Conservation (phyloP, 2,329 filamentous ascomycete species). For the Teratosphaeria nubilosa region DNA sequence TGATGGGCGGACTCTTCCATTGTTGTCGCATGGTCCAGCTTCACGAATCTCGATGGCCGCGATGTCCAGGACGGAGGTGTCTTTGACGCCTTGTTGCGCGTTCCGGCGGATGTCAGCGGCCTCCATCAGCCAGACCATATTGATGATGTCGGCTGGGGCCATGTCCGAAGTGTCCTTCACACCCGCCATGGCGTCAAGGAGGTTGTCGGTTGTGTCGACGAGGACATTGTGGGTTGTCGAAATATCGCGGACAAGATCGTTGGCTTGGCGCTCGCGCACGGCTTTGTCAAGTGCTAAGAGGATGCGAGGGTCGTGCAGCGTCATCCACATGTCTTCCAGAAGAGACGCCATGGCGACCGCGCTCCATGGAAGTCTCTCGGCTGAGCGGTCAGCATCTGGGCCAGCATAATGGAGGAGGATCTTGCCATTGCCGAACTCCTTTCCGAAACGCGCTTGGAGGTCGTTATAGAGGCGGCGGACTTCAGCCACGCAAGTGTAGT, state of each 20-base stretch:
- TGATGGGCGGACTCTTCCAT: not conserved
- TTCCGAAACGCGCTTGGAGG: constrained; percentile 7
- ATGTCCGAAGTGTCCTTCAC: constrained; percentile 6
- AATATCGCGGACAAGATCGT: not conserved
- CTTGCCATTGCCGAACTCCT: constrained; percentile 3
- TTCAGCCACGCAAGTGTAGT: constrained; percentile 13
- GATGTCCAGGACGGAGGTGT: not conserved
- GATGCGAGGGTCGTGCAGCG: constrained; percentile 9
- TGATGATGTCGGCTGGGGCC: constrained; percentile 1
- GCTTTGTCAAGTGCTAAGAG: constrained; percentile 12
- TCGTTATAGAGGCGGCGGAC: constrained; percentile 10
- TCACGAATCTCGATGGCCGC: not conserved
- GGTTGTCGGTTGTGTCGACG: not conserved
- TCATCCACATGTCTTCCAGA: constrained; percentile 13
- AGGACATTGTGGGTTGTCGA: not conserved
- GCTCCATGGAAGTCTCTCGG: constrained; percentile 3
- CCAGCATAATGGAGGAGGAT: constrained; percentile 10
- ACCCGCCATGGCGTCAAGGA: not conserved
- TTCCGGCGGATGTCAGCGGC: constrained; percentile 3
- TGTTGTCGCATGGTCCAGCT: not conserved
- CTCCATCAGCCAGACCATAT: constrained; percentile 6
- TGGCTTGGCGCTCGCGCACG: constrained; percentile 4
- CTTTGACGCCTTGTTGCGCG: not conserved
- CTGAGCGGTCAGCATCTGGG: not conserved
- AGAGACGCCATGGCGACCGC: constrained; percentile 9